Evolutionary conservation across 2,329 filamentous ascomycete genomes (phyloP), one percentile per base, ranked within the genome.

Genomic region (Phaeophleospora eucalypticola): DNA sequence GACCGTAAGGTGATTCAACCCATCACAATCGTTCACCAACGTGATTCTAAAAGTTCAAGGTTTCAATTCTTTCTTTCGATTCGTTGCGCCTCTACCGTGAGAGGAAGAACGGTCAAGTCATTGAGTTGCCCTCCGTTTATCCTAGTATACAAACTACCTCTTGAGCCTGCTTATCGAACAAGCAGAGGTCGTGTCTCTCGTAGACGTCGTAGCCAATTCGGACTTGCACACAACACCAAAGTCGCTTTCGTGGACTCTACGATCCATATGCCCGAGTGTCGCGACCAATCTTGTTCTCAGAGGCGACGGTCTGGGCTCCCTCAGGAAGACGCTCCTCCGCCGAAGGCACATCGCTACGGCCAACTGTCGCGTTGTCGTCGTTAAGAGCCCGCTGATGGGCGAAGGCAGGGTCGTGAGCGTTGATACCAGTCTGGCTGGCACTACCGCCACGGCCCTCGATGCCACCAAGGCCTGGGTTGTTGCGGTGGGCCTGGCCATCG

Each of bases 371-470:
- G 27, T 65, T 62, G 43, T 69, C 63, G 39, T 65, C 62, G 34
- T 63, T 62, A 51, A 69, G 44, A 16, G 66, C 70, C 43, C 70
- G 62, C 61, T 70, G 69, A 32, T 51, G 48, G 2, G 64, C 64
- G 48, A 64, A 61, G n/a, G 38, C 53, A 1, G 68, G 68, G 19
- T 66, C 60, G 19, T 59, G 58, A 32, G 62, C 50, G 49, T 70
- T 44, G 29, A 59, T 55, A 3, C 44, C 51, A 19, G 48, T 37
- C 55, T 59, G 55, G 35, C 36, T 52, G 32, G 43, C 51, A 15
- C 44, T 42, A 15, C 45, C 65, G 1, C 73, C 72, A 3, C 74
- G 63, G 2, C 73, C 74, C 41, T 73, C 70, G 4, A 74, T 55
- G 2, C 75, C 73, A 1, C 62, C 54, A 17, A 38, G 15, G 1